Percentiles rank a stretch among this genome's conserved stretches.
These are phyloP conservation scores for Tetratostichococcus sp. DNA, from an alignment of 139 green algal species.

Conservation along the genomic window DNA sequence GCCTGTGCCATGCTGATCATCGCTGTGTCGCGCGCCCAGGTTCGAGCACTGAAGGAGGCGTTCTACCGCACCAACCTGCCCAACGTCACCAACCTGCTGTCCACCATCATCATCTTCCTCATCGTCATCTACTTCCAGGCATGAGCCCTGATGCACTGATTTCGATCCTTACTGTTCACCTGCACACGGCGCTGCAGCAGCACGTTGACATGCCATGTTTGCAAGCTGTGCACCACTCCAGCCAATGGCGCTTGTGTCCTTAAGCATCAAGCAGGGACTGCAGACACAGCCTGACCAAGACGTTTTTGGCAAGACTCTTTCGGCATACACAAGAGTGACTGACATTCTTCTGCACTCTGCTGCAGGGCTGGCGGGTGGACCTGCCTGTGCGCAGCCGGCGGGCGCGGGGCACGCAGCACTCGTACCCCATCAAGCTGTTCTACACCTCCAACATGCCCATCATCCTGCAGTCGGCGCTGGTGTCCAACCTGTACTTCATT, in stretches of 20 bases:
- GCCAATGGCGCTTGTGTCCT: too few relatives aligned
- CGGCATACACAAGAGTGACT: too few relatives aligned
- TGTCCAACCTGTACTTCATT: slow-evolving; percentile 99
- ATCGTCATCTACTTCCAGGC: slow-evolving; percentile 98
- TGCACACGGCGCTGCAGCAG: too few relatives aligned
- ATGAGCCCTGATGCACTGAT: too few relatives aligned
- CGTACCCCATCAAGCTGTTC: slow-evolving; percentile 99
- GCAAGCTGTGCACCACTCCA: too few relatives aligned
- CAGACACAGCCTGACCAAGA: too few relatives aligned
- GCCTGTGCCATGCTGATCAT: too few relatives aligned
- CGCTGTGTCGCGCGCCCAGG: too few relatives aligned
- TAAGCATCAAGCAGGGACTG: too few relatives aligned
- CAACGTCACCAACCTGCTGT: slow-evolving; percentile 96
- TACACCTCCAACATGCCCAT: slow-evolving; percentile 99
- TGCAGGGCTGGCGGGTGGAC: slow-evolving; percentile 95
- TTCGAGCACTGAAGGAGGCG: slow-evolving; percentile 90
- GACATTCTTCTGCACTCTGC: too few relatives aligned
- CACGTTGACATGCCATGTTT: background rate
- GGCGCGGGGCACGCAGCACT: slow-evolving; percentile 71
- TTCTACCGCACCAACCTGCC: slow-evolving; percentile 97
- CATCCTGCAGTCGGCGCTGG: slow-evolving; percentile 95
- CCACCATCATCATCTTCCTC: slow-evolving; percentile 94
- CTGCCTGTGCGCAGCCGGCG: slow-evolving; percentile 94
- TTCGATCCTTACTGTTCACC: too few relatives aligned
- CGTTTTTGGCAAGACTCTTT: too few relatives aligned